These are phyloP conservation scores for Melampsora americana DNA, from an alignment of 1,284 basidiomycete genomes.

Conservation along the genomic window DNA sequence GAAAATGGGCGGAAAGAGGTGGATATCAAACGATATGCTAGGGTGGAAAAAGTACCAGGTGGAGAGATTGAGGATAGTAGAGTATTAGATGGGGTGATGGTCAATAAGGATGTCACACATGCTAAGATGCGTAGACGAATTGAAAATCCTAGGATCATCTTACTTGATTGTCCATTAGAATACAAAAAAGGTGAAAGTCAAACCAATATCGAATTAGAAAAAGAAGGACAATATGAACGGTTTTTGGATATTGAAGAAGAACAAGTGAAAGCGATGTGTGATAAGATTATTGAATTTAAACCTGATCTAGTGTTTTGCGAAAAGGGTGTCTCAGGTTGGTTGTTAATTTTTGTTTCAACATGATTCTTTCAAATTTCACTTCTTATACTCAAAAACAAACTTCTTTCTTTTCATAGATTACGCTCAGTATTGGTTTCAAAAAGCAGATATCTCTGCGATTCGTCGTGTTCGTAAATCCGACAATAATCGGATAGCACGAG, in stretches of 20 bases:
- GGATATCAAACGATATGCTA: slow-evolving; percentile 95
- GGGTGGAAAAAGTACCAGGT: slow-evolving; percentile 95
- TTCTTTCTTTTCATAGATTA: slow-evolving; percentile 64
- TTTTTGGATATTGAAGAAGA: slow-evolving; percentile 96
- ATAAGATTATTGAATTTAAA: slow-evolving; percentile 85
- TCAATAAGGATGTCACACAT: slow-evolving; percentile 99
- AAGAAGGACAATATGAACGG: slow-evolving; percentile 88
- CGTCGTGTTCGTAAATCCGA: slow-evolving; percentile 95
- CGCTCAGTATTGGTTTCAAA: slow-evolving; percentile 86
- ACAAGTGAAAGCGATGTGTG: slow-evolving; percentile 85
- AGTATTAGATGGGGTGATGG: slow-evolving; percentile 86
- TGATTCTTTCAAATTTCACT: not conserved
- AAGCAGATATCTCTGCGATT: slow-evolving; percentile 84
- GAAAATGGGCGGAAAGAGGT: slow-evolving; percentile 72
- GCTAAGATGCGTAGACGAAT: slow-evolving; percentile 93
- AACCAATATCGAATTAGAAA: slow-evolving; percentile 97
- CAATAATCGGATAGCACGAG: slow-evolving; percentile 96
- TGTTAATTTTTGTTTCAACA: too few species aligned
- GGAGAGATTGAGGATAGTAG: slow-evolving; percentile 91
- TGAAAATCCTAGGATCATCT: slow-evolving; percentile 79
- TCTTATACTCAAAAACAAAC: not conserved
- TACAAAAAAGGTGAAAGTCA: slow-evolving; percentile 99
- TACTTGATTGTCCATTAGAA: slow-evolving; percentile 94
- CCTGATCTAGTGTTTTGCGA: slow-evolving; percentile 94
- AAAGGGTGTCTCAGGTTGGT: slow-evolving; percentile 86